Conservation (phyloP, 202 grass and related monocot species). For the Elaeis oleifera region DNA sequence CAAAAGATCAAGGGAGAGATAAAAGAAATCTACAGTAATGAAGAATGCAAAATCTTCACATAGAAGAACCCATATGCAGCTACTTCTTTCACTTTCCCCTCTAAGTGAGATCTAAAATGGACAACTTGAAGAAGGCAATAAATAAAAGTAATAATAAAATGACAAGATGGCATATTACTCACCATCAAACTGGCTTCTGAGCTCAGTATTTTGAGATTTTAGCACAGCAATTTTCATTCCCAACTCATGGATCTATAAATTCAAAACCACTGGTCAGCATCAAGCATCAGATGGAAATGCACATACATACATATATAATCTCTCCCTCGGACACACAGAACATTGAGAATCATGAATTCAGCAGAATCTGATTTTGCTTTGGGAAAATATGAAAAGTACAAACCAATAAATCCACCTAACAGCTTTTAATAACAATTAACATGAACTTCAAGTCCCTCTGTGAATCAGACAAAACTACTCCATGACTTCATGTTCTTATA, state of each 20-base stretch:
- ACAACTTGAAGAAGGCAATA: neutral
- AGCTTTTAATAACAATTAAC: no score
- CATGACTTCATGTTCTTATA: neutral
- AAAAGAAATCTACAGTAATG: no score
- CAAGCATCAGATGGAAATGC: neutral
- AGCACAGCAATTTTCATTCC: conserved; percentile 97
- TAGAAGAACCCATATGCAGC: no score
- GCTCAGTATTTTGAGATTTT: conserved; percentile 82
- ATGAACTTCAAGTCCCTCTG: no score
- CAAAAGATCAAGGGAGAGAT: no score
- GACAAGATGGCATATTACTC: conserved; percentile 23
- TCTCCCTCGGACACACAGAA: no score
- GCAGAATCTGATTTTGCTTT: no score
- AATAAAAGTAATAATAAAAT: conserved; percentile 5
- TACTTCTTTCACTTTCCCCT: no score
- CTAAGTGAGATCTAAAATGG: neutral
- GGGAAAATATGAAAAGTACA: no score
- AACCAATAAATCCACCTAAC: no score
- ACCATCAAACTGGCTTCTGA: conserved; percentile 92
- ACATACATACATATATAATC: neutral
- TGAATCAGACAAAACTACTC: neutral
- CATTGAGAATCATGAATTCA: no score
- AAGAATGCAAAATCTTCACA: no score
- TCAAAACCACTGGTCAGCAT: conserved; percentile 11
- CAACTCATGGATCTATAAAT: conserved; percentile 87